Conservation (phyloP, 768 basidiomycete species). For the Polyporus arcularius region DNA sequence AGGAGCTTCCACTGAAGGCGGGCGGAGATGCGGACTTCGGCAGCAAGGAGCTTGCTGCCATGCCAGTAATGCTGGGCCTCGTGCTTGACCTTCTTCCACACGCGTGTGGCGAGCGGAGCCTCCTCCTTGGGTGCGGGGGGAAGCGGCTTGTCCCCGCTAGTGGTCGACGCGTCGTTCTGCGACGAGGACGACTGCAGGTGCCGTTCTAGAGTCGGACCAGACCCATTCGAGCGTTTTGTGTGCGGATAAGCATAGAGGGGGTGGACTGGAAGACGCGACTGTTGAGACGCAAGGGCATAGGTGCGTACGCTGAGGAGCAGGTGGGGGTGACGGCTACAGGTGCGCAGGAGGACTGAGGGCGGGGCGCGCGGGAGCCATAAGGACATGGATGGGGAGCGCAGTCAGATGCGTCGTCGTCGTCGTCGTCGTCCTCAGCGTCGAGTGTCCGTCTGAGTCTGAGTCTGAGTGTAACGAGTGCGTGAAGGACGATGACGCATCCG, state of each 20-base stretch:
- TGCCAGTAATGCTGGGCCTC: constrained; percentile 98
- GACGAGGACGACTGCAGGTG: constrained; percentile 18
- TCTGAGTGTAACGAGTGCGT: not conserved
- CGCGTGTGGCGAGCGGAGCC: constrained; percentile 54
- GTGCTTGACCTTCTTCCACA: constrained; percentile 94
- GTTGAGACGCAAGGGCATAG: constrained; percentile 22
- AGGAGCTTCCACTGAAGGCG: constrained; percentile 91
- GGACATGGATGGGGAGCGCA: constrained; percentile 53
- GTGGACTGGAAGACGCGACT: constrained; percentile 6
- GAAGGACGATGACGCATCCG: constrained; percentile 16
- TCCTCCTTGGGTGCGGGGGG: constrained; percentile 44
- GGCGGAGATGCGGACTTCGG: constrained; percentile 88
- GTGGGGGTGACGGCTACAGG: constrained; percentile 28
- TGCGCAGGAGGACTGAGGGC: constrained; percentile 44
- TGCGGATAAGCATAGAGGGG: not conserved
- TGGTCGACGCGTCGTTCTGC: constrained; percentile 21
- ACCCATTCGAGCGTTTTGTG: constrained; percentile 1
- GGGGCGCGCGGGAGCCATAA: constrained; percentile 71
- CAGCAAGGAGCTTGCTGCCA: constrained; percentile 89
- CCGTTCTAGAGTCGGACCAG: constrained; percentile 2
- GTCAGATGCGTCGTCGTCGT: not conserved
- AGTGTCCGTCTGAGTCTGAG: not conserved
- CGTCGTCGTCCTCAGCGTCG: not conserved
- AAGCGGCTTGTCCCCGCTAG: constrained; percentile 41
- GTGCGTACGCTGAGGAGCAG: constrained; percentile 18